Evolutionary conservation across 2,329 filamentous ascomycete genomes (phyloP).

Genomic region (Colletotrichum sp.): DNA sequence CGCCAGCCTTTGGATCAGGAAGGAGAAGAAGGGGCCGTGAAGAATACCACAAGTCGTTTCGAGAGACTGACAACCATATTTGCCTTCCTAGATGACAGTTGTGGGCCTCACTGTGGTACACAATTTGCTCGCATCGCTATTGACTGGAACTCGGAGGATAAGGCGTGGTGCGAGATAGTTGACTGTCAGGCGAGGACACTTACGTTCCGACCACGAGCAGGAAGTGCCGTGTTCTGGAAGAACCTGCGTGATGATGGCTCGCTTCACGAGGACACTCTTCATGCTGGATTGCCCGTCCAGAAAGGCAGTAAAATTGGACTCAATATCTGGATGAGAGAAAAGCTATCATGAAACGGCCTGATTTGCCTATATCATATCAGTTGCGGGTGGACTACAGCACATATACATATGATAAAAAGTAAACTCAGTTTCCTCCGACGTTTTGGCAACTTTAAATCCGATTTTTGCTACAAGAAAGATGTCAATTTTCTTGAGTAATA

Average conservation of each 20-base stretch:
- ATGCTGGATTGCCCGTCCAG: neutral
- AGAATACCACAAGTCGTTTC: neutral
- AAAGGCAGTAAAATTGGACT: neutral
- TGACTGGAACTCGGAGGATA: accelerated
- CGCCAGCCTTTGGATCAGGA: accelerated
- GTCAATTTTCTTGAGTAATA: neutral
- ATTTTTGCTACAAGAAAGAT: accelerated
- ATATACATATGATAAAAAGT: neutral
- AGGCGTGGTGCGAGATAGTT: neutral
- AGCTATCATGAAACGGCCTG: neutral
- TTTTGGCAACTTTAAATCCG: neutral
- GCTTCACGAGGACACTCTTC: neutral
- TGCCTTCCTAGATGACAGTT: neutral
- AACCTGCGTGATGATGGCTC: neutral
- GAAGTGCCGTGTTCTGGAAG: neutral
- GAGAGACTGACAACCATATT: neutral
- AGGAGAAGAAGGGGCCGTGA: neutral
- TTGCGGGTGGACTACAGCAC: neutral
- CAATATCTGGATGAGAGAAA: neutral
- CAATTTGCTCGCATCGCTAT: accelerated
- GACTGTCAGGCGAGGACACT: neutral
- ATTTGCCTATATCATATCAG: accelerated
- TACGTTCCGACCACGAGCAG: neutral
- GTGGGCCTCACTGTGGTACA: neutral
- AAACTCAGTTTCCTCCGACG: neutral